Percentiles rank a stretch among this genome's conserved stretches.
These are phyloP conservation scores for Leptodontidium sp. DNA, from an alignment of 2,329 filamentous ascomycete genomes.

Conservation along the genomic window DNA sequence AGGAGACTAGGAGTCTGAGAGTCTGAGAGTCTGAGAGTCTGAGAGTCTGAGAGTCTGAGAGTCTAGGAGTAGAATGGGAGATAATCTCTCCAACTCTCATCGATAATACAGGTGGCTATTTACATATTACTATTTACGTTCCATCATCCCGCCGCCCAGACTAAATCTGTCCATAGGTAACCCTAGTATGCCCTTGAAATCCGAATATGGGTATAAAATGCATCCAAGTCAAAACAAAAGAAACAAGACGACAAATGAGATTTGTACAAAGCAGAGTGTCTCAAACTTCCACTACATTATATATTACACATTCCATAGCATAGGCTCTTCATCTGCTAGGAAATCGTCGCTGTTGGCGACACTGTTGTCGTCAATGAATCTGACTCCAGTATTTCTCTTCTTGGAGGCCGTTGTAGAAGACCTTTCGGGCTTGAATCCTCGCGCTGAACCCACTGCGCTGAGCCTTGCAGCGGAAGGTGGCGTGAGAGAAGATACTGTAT, in stretches of 20 bases:
- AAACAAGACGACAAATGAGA: slow-evolving; percentile 21
- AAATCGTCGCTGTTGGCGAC: slow-evolving; percentile 25
- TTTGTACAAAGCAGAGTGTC: slow-evolving; percentile 13
- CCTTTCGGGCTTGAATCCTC: slow-evolving; percentile 28
- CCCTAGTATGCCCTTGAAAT: slow-evolving; percentile 7
- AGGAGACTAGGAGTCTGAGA: neutral
- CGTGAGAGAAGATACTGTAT: slow-evolving; percentile 31
- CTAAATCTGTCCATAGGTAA: neutral
- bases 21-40: neutral
- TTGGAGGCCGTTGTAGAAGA: slow-evolving; percentile 20
- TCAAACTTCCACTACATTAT: slow-evolving; percentile 9
- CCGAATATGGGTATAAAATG: slow-evolving; percentile 28
- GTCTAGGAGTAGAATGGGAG: neutral
- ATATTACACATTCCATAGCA: slow-evolving; percentile 34
- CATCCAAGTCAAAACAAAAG: slow-evolving; percentile 17
- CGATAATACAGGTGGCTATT: slow-evolving; percentile 6
- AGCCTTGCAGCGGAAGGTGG: slow-evolving; percentile 39
- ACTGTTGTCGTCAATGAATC: slow-evolving; percentile 34
- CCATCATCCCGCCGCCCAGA: slow-evolving; percentile 11
- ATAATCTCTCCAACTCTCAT: neutral
- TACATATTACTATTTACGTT: slow-evolving; percentile 21
- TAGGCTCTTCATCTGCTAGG: slow-evolving; percentile 31
- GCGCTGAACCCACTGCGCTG: slow-evolving; percentile 37
- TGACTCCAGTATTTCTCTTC: slow-evolving; percentile 32
- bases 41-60: too few species aligned